phyloP scores from a whole-genome alignment of 2,329 filamentous ascomycete genomes.

The Incumbomyces lentus region DNA sequence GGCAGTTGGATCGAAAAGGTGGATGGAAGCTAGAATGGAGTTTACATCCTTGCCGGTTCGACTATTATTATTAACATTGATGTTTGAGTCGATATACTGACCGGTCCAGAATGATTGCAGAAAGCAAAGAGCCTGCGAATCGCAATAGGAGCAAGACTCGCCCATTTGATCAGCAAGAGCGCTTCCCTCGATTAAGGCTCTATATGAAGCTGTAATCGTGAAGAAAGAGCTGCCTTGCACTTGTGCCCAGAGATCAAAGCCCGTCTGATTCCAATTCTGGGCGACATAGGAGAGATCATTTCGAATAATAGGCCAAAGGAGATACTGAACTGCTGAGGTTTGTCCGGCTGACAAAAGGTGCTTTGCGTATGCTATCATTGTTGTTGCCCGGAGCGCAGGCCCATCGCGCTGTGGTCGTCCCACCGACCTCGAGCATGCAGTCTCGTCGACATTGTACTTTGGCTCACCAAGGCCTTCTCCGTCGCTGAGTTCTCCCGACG shows the following conservation, averaged over 20 bases:
- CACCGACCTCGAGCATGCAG: conserved; percentile 57
- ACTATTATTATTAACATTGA: conserved; percentile 47
- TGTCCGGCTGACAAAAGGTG: conserved; percentile 6
- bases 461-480: conserved; percentile 58
- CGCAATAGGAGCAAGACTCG: conserved; percentile 50
- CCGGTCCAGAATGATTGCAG: conserved; percentile 64
- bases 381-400: conserved; percentile 13
- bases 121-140: conserved; percentile 58
- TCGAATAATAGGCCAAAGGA: conserved; percentile 56
- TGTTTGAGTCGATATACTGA: conserved; percentile 59
- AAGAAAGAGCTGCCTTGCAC: conserved; percentile 68
- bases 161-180: conserved; percentile 54
- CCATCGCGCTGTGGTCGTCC: conserved; percentile 51
- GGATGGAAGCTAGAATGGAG: conserved; percentile 55
- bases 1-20: conserved; percentile 57
- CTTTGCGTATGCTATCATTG: conserved; percentile 7
- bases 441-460: conserved; percentile 57
- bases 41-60: conserved; percentile 64
- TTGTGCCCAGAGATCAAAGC: conserved; percentile 35
- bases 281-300: conserved; percentile 67
- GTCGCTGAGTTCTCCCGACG: conserved; percentile 46
- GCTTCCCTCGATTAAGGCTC: conserved; percentile 49
- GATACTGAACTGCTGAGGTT: not conserved
- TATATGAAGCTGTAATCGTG: conserved; percentile 58
- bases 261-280: conserved; percentile 52